Evolutionary conservation across 73 alveolate genomes (phyloP), one percentile per base, ranked within the genome.

Genomic region (Stentor coeruleus): DNA sequence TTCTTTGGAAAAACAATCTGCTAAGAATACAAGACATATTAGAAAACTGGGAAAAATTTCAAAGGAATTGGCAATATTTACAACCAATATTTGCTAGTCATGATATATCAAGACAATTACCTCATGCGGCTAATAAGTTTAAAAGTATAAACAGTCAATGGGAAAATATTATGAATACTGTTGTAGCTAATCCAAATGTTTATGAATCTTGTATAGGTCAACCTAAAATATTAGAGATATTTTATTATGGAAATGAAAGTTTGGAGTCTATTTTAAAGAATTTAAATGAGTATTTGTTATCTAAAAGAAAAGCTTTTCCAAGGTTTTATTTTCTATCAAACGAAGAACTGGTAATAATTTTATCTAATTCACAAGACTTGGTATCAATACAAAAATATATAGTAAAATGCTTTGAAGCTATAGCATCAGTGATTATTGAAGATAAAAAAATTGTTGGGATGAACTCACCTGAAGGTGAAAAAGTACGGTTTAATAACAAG

Each of bases 321-420:
- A 87, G 96, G 83, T 97, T 98, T 93, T 98, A 98, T 86, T 98
- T 98, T 96, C 91, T 98, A 80, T 98, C 99, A 38, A 98, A 98
- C 86, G 99, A 98, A 81, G 99, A 98, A 89, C 90, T 98, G 79
- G 92, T 98, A 41, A 97, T 96, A 92, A 98, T 98, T 55, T 92
- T 98, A 39, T 98, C 99, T 37, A 93, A 98, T 82, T 97, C 99
- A 39, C 83, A 98, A 55, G 99, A 83, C 80, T 92, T 93, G 74
- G 86, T 92, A 85, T 90, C 94, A 60, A 96, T 94, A 6, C 85
- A 94, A 74, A 96, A 92, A 81, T 92, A 94, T 58, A 38, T 89
- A 59, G 77, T 85, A 42, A 89, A 89, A 59, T 89, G 95, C 66
- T 89, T 89, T 77, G 95, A 89, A 76, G 95, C 92, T 3, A 89